Evolutionary conservation across 805 yeast species (phyloP).

Genomic region (Candida berthetii): DNA sequence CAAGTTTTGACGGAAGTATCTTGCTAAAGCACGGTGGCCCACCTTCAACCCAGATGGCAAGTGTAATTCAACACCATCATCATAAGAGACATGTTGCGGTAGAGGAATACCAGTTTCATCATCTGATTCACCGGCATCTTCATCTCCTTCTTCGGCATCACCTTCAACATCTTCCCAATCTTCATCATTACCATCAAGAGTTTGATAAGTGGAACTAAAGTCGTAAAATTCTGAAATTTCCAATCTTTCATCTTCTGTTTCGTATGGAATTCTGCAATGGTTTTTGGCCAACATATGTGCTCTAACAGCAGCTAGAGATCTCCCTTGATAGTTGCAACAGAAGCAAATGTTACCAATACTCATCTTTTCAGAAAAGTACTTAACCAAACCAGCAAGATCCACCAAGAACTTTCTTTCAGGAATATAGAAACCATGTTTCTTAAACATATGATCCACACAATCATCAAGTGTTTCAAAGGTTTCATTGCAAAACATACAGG

Average conservation of each 20-base stretch:
- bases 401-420: slow-evolving; percentile 77
- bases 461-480: slow-evolving; percentile 39
- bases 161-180: slow-evolving; percentile 14
- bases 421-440: slow-evolving; percentile 74
- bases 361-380: slow-evolving; percentile 82
- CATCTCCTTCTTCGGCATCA: slow-evolving; percentile 28
- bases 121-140: slow-evolving; percentile 30
- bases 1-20: slow-evolving; percentile 73
- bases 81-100: slow-evolving; percentile 39
- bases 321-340: slow-evolving; percentile 80
- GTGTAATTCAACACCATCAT: slow-evolving; percentile 64
- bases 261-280: slow-evolving; percentile 89
- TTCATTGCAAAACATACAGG: slow-evolving; percentile 49
- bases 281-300: slow-evolving; percentile 86
- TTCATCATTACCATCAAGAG: slow-evolving; percentile 23
- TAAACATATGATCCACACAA: slow-evolving; percentile 70
- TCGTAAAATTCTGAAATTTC: slow-evolving; percentile 92
- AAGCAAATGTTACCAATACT: slow-evolving; percentile 90
- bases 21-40: slow-evolving; percentile 79
- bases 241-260: slow-evolving; percentile 71
- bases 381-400: slow-evolving; percentile 67
- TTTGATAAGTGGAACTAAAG: slow-evolving; percentile 64
- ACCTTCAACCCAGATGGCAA: slow-evolving; percentile 79
- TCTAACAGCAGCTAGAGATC: slow-evolving; percentile 77
- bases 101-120: slow-evolving; percentile 32